Conservation (phyloP, 140 eudicot species). For the Ambrosia hybrid region DNA sequence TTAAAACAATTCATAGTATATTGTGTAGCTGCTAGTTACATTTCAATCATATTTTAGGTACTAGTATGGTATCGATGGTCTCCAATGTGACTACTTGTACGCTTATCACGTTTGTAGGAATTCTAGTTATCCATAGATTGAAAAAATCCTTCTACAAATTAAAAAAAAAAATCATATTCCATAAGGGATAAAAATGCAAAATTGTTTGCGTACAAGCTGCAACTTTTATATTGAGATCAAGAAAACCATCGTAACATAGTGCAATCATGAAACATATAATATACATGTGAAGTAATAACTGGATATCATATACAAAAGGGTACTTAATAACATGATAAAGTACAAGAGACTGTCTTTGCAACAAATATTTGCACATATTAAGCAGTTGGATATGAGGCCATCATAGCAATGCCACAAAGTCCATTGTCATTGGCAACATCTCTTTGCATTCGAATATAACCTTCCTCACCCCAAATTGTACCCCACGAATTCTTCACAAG, state of each 20-base stretch:
- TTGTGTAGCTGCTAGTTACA: no score
- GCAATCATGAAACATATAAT: background rate
- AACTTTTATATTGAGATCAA: background rate
- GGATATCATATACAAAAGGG: background rate
- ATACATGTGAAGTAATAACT: background rate
- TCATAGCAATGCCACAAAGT: slow-evolving; percentile 38
- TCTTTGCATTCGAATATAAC: slow-evolving; percentile 34
- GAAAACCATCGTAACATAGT: background rate
- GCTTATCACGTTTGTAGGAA: background rate
- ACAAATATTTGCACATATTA: background rate
- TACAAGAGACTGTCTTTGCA: background rate
- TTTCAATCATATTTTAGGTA: no score
- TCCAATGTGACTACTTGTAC: background rate
- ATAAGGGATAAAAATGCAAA: background rate
- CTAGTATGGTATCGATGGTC: no score
- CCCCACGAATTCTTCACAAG: slow-evolving; percentile 47
- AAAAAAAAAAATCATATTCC: no score
- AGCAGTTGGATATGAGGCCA: slow-evolving; percentile 36
- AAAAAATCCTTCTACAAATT: background rate
- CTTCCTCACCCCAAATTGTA: slow-evolving; percentile 40
- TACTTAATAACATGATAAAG: background rate
- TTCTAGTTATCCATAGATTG: background rate
- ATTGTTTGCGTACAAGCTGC: background rate
- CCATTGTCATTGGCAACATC: slow-evolving; percentile 27
- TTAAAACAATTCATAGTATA: no score